Conservation (phyloP, 768 basidiomycete species). For the Phylloporus rhodoxanthus region DNA sequence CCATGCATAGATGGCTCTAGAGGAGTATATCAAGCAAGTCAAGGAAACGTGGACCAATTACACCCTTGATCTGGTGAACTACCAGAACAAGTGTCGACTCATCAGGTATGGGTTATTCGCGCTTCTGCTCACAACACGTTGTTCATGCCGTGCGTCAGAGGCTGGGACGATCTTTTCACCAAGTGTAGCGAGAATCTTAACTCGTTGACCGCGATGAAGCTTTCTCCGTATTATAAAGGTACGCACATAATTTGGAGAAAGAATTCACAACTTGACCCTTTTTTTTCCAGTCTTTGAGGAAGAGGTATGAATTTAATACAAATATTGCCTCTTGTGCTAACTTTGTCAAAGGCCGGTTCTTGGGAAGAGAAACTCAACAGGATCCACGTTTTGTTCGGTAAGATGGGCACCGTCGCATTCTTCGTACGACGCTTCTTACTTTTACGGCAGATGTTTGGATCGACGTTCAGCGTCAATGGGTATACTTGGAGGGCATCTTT, state of each 20-base stretch:
- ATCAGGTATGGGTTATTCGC: conserved; percentile 52
- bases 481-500: conserved; percentile 98
- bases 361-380: conserved; percentile 98
- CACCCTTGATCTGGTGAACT: conserved; percentile 92
- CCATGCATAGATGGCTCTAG: conserved; percentile 74
- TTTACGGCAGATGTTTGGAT: conserved; percentile 84
- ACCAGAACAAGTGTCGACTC: conserved; percentile 96
- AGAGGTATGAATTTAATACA: conserved; percentile 45
- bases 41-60: conserved; percentile 97
- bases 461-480: conserved; percentile 99
- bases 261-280: conserved; percentile 2
- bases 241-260: conserved; percentile 3
- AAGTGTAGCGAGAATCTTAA: conserved; percentile 98
- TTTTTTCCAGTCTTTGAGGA: conserved; percentile 70
- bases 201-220: conserved; percentile 92
- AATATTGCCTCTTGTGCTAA: conserved; percentile 1
- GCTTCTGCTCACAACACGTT: not conserved
- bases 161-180: conserved; percentile 95
- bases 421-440: not conserved
- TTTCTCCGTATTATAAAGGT: conserved; percentile 99
- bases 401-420: conserved; percentile 12
- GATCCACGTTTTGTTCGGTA: conserved; percentile 93
- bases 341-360: conserved; percentile 55
- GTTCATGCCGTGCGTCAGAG: conserved; percentile 41
- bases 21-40: conserved; percentile 94